Percentiles rank a stretch among this genome's conserved stretches.
These are phyloP conservation scores for Tillandsia fasciculata DNA, from an alignment of 176 grass and related monocot genomes.

Conservation along the genomic window DNA sequence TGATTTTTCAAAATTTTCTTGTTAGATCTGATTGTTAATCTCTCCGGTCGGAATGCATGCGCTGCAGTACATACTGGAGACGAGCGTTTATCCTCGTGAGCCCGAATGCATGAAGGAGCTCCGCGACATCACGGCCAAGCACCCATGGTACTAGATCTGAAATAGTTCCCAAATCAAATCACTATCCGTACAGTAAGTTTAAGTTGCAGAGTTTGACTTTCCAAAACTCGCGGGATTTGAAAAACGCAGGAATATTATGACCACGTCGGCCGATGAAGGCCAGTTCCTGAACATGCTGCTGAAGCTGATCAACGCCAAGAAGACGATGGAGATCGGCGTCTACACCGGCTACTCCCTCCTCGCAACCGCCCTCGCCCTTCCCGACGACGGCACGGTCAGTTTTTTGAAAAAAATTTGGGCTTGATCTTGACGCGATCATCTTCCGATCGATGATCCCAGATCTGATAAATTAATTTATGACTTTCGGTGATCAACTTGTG, in stretches of 20 bases:
- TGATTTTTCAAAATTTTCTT: background rate
- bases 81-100: slow-evolving; percentile 60
- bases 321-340: slow-evolving; percentile 58
- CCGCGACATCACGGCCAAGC: slow-evolving; percentile 38
- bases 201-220: background rate
- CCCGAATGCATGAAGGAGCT: slow-evolving; percentile 57
- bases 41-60: background rate
- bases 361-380: slow-evolving; percentile 47
- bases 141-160: slow-evolving; percentile 22
- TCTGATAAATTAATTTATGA: background rate
- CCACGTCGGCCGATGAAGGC: slow-evolving; percentile 47
- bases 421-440: background rate
- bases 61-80: slow-evolving; percentile 49
- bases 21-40: background rate
- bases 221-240: no score
- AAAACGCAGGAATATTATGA: slow-evolving; percentile 27
- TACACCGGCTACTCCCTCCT: slow-evolving; percentile 75
- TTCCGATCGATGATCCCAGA: slow-evolving; percentile 1
- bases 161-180: background rate
- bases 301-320: slow-evolving; percentile 55
- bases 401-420: background rate
- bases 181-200: background rate
- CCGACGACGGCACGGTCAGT: slow-evolving; percentile 43
- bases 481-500: no score
- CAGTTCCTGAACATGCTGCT: slow-evolving; percentile 48